A percentile compares a stretch with the other conserved stretches of the same genome.
Evolutionary conservation across 2,329 filamentous ascomycete genomes (phyloP).

Genomic region (Raffaelea ambrosiae): DNA sequence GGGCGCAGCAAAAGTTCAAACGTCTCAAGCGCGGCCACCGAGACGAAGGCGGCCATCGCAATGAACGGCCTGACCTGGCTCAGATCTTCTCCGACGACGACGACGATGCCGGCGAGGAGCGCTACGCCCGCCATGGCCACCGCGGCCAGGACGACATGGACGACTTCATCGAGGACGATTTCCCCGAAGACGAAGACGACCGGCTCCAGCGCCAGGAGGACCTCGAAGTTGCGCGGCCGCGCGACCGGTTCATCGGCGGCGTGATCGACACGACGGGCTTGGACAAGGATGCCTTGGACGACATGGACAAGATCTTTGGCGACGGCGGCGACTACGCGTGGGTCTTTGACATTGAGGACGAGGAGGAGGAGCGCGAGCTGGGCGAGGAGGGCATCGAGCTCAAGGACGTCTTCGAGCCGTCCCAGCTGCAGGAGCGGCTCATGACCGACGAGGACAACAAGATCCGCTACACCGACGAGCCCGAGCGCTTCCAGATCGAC

Average conservation of each 20-base stretch:
- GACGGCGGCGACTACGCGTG: conserved; percentile 94
- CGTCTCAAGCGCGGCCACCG: conserved; percentile 87
- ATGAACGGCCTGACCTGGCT: conserved; percentile 64
- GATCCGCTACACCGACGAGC: conserved; percentile 81
- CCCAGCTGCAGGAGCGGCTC: conserved; percentile 86
- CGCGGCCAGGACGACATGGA: conserved; percentile 72
- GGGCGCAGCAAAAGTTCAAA: conserved; percentile 76
- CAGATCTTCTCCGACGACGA: conserved; percentile 97
- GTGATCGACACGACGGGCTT: conserved; percentile 75
- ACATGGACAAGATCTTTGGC: conserved; percentile 94
- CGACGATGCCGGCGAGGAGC: conserved; percentile 56
- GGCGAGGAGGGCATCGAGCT: conserved; percentile 82
- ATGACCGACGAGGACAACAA: conserved; percentile 91
- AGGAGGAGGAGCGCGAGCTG: conserved; percentile 68
- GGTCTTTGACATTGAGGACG: conserved; percentile 81
- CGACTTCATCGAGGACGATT: conserved; percentile 96
- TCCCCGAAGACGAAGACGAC: conserved; percentile 77
- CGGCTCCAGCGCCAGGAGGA: conserved; percentile 71
- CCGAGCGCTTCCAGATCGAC: conserved; percentile 88
- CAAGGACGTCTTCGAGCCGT: conserved; percentile 97
- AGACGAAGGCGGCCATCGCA: conserved; percentile 58
- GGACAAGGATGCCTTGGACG: conserved; percentile 86
- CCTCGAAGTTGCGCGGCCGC: conserved; percentile 76
- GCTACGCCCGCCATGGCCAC: conserved; percentile 43
- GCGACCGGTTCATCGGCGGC: conserved; percentile 58